Evolutionary conservation across 2,329 filamentous ascomycete species (phyloP), one percentile per base, ranked within the genome.

Genomic region (Leptographium galeiforme): DNA sequence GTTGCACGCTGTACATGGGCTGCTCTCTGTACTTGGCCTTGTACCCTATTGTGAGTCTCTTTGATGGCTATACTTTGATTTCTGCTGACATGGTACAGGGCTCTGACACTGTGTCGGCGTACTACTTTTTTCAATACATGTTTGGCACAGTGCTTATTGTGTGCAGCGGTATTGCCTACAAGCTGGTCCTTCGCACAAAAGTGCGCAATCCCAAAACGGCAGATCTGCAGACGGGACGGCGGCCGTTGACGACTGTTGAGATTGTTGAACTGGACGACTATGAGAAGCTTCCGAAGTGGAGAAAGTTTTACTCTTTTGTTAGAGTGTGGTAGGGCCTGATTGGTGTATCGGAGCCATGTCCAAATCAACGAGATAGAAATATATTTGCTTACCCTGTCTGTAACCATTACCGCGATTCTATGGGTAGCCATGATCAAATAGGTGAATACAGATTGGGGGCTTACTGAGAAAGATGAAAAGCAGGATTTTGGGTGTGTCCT

Each of bases 81-180:
- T 16, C 10, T 34, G 14, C 38, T 53, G 30, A 43, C 30, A 34
- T 30, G 8, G 6, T 30, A 38, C 18, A 54, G 52, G 52, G 48
- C 36, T 45, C 52, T 6, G 19, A 50, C 8, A 51, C 43, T 8
- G 41, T 50, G 4, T 51, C 52, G 25, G 52, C 52, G 16, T 51
- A 54, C 43, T 54, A 54, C 38, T 54, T 54, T 19, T 51, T 54
- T 36, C 48, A 54, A 12, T 54, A 51, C 44, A 54, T 51, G 52
- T 54, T 54, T 38, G 52, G 52, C 13, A 46, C 48, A 1, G 34
- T 54, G 4, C 48, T 54, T 7, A 54, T 54, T 18, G 1, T 54
- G 2, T 16, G 25, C 25, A 25, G 48, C 25, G 52, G 48, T 2
- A 19, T 54, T n/a, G 43, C 19, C 1, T 54, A 54, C 43, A 54